Evolutionary conservation across 371 early-diverging fungal species (phyloP), one percentile per base, ranked within the genome.

Genomic region (Coemansia sp.): DNA sequence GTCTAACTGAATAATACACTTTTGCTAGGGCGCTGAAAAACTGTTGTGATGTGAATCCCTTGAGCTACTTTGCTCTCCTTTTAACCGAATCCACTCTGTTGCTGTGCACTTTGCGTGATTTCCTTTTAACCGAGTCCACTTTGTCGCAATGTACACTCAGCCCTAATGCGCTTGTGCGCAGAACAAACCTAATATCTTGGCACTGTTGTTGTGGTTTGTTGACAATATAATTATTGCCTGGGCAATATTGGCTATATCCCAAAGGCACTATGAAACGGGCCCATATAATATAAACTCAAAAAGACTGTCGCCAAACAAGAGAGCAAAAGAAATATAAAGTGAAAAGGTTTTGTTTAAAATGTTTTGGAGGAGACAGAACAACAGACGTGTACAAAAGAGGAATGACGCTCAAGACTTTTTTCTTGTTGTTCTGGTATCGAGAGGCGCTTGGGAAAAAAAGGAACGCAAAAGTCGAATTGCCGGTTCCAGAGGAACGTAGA

Each of bases 311-410:
- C 31, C 8, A 18, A n/a, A 34, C 16, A 24, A 14, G 26, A 54
- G 29, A 55, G 31, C 29, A 31, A 11, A 31, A 34, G 31, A 10
- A 31, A 56, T 55, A 11, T 18, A 54, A 54, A 31, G n/a, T 16
- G 47, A 26, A 22, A 16, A 29, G 10, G 34, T 10, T 10, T 29
- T 29, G 27, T 56, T 56, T 56, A 34, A 21, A 34, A 37, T 18
- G 18, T 18, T 11, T 56, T 56, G 56, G 54, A 54, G 26, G n/a
- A 54, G 54, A 31, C 21, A 56, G 34, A 54, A 29, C 29, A 54
- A 56, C 18, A 55, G 29, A 5, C n/a, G 34, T 26, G 55, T 29
- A 56, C 29, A 56, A 54, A 54, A 54, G 27, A 29, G 56, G 34
- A 34, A 31, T 56, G 16, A n/a, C 29, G 54, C 27, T 53, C 54